phyloP scores from a whole-genome alignment of 345 rosid species.

The Firmiana major region DNA sequence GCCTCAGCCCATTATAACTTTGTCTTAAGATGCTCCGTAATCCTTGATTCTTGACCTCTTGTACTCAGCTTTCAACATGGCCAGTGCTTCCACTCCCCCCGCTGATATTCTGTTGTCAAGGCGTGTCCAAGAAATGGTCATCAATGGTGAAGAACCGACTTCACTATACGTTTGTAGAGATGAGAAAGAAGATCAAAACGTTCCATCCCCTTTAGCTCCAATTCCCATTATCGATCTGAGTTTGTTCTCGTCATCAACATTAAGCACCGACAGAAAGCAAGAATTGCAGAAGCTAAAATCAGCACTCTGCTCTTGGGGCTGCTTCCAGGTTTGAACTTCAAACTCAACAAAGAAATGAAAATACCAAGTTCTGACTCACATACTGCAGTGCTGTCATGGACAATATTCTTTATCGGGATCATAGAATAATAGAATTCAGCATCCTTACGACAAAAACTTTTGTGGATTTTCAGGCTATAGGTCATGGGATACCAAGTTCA shows the following conservation, averaged over 20 bases:
- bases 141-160: conserved; percentile 28
- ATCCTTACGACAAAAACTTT: too few species aligned
- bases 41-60: not conserved
- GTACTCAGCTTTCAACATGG: conserved; percentile 21
- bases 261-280: conserved; percentile 5
- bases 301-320: conserved; percentile 54
- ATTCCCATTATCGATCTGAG: conserved; percentile 44
- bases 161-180: conserved; percentile 27
- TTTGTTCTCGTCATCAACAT: conserved; percentile 26
- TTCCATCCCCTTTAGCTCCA: conserved; percentile 16
- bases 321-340: conserved; percentile 36
- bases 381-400: not conserved
- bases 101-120: conserved; percentile 35
- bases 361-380: not conserved
- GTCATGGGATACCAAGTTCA: conserved; percentile 44
- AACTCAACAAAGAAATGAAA: not conserved
- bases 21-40: not conserved
- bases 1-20: not conserved
- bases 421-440: too few species aligned
- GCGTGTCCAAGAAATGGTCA: conserved; percentile 41
- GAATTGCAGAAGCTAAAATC: conserved; percentile 40
- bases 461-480: conserved; percentile 36
- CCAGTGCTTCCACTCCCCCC: conserved; percentile 9
- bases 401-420: too few species aligned
- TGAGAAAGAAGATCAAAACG: conserved; percentile 18